Percentiles rank a stretch among this genome's conserved stretches.
Evolutionary conservation across 2,329 filamentous ascomycete genomes (phyloP).

Genomic region (Cyanodermella asteris): DNA sequence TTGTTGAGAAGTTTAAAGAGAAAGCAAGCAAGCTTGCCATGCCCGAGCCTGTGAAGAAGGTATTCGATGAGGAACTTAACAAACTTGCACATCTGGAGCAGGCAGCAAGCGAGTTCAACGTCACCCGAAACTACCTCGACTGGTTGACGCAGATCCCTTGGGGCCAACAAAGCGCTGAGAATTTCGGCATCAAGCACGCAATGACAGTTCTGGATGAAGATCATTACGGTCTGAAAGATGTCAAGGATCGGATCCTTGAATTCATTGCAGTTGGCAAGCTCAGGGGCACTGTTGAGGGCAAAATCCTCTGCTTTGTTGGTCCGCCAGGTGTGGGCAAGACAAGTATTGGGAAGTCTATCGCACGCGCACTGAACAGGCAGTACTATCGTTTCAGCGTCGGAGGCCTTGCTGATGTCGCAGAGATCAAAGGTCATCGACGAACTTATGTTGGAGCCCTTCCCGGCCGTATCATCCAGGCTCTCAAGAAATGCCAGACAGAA

Average conservation of each 20-base stretch:
- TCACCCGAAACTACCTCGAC: constrained; percentile 92
- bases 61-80: constrained; percentile 95
- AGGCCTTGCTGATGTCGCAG: constrained; percentile 87
- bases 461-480: constrained; percentile 86
- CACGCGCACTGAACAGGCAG: constrained; percentile 76
- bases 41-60: constrained; percentile 90
- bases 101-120: constrained; percentile 93
- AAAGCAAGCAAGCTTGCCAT: constrained; percentile 85
- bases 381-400: constrained; percentile 98
- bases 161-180: constrained; percentile 87
- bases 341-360: constrained; percentile 95
- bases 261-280: constrained; percentile 98
- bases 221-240: constrained; percentile 89
- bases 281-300: constrained; percentile 88
- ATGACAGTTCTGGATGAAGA: constrained; percentile 84
- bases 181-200: constrained; percentile 85
- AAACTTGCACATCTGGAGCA: constrained; percentile 91
- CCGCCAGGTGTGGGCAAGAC: constrained; percentile 97
- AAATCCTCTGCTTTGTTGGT: constrained; percentile 93
- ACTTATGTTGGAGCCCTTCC: constrained; percentile 93
- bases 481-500: constrained; percentile 98
- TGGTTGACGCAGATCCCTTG: constrained; percentile 98
- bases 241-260: constrained; percentile 93
- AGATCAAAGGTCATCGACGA: constrained; percentile 92
- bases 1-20: constrained; percentile 93